A percentile compares a stretch with the other conserved stretches of the same genome.
Conservation (phyloP, 1,139 yeast genomes). For the Blastobotrys illinoisensis region DNA sequence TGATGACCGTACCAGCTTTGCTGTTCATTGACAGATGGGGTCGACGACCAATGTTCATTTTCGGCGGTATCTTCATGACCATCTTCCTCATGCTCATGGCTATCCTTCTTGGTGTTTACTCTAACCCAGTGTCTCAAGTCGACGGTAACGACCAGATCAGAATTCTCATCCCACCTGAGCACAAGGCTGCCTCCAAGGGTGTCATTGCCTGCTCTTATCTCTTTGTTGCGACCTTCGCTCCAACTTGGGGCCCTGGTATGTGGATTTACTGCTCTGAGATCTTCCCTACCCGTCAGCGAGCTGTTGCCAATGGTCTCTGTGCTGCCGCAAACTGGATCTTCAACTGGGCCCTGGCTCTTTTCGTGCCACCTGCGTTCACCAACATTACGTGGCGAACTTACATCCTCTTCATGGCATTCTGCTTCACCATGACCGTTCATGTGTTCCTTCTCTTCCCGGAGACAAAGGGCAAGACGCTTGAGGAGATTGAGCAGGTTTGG, state of each 20-base stretch:
- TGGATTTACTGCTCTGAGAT: slow-evolving; percentile 56
- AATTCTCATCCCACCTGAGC: slow-evolving; percentile 40
- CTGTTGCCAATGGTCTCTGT: slow-evolving; percentile 48
- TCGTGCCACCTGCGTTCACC: slow-evolving; percentile 49
- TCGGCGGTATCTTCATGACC: slow-evolving; percentile 72
- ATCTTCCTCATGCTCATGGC: slow-evolving; percentile 44
- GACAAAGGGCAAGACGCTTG: slow-evolving; percentile 57
- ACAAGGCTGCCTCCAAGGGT: slow-evolving; percentile 39
- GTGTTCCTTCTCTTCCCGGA: slow-evolving; percentile 60
- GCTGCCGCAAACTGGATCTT: slow-evolving; percentile 61
- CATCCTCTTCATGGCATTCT: slow-evolving; percentile 58
- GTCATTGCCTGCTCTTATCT: slow-evolving; percentile 58
- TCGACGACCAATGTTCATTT: slow-evolving; percentile 61
- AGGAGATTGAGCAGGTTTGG: slow-evolving; percentile 57
- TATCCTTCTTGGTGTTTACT: slow-evolving; percentile 41
- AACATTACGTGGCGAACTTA: slow-evolving; percentile 52
- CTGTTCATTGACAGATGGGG: slow-evolving; percentile 78
- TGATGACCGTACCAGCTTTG: slow-evolving; percentile 80
- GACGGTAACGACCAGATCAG: slow-evolving; percentile 43
- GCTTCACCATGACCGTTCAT: slow-evolving; percentile 49
- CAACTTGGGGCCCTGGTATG: slow-evolving; percentile 61
- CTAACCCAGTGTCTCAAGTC: slow-evolving; percentile 33
- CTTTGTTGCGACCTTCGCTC: slow-evolving; percentile 61
- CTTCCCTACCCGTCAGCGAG: slow-evolving; percentile 56
- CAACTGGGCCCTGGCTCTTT: slow-evolving; percentile 51